Evolutionary conservation across 306 rosid species (phyloP).

Genomic region (Dryas alaskensis): DNA sequence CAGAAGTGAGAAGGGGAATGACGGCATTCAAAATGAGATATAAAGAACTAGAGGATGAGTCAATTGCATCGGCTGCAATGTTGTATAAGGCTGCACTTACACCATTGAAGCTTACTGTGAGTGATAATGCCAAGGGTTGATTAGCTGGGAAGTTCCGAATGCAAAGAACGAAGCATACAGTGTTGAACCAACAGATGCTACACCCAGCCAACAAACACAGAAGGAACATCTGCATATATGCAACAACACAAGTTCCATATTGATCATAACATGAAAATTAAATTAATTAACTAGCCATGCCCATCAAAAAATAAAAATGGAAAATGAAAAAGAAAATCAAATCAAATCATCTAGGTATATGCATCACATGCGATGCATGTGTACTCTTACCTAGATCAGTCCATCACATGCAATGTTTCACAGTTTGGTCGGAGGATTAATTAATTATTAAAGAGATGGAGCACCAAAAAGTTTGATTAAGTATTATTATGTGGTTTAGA

Average conservation of each 20-base stretch:
- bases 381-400: background rate
- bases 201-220: conserved; percentile 78
- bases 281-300: no score
- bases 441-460: background rate
- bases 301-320: background rate
- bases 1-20: conserved; percentile 64
- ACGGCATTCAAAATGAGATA: conserved; percentile 73
- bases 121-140: conserved; percentile 79
- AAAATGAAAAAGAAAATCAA: background rate
- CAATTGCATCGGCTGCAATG: conserved; percentile 69
- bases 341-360: background rate
- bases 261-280: background rate
- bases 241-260: background rate
- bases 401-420: background rate
- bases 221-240: conserved; percentile 56
- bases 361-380: conserved; percentile 2
- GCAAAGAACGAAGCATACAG: conserved; percentile 93
- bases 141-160: conserved; percentile 74
- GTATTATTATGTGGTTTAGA: no score
- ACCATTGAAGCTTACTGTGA: conserved; percentile 93
- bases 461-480: background rate
- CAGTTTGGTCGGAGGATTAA: background rate
- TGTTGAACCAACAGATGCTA: conserved; percentile 99
- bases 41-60: conserved; percentile 51
- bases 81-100: conserved; percentile 95